phyloP scores from a whole-genome alignment of 768 basidiomycete genomes.

The Auriscalpium vulgare region DNA sequence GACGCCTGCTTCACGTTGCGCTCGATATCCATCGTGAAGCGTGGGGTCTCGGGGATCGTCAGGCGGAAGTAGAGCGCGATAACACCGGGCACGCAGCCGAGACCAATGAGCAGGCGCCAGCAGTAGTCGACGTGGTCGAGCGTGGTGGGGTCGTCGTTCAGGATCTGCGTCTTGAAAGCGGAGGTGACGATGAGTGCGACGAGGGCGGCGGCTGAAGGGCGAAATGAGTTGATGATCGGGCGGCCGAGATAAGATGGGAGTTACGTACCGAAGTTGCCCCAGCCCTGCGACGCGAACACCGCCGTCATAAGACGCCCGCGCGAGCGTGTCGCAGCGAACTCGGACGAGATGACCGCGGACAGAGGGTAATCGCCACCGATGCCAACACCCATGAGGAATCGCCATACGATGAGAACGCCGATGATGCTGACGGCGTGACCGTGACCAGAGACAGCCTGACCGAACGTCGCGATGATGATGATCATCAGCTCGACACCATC shows the following conservation, averaged over 20 bases:
- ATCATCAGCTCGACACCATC: slow-evolving; percentile 73
- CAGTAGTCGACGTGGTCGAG: slow-evolving; percentile 56
- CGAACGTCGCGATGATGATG: slow-evolving; percentile 75
- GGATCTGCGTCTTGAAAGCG: slow-evolving; percentile 58
- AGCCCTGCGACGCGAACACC: slow-evolving; percentile 81
- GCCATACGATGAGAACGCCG: slow-evolving; percentile 76
- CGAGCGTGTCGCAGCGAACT: slow-evolving; percentile 71
- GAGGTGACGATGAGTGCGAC: slow-evolving; percentile 54
- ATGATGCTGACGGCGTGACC: slow-evolving; percentile 63
- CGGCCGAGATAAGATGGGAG: background rate
- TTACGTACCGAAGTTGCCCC: slow-evolving; percentile 69
- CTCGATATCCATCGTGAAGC: slow-evolving; percentile 89
- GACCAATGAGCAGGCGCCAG: slow-evolving; percentile 85
- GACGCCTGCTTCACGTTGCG: slow-evolving; percentile 71
- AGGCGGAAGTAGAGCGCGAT: slow-evolving; percentile 88
- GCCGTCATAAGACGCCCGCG: slow-evolving; percentile 87
- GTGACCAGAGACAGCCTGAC: slow-evolving; percentile 65
- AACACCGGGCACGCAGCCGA: slow-evolving; percentile 75
- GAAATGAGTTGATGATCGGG: background rate
- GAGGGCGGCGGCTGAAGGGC: slow-evolving; percentile 47
- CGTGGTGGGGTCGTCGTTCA: slow-evolving; percentile 34
- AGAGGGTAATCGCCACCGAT: slow-evolving; percentile 89
- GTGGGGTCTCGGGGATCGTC: slow-evolving; percentile 88
- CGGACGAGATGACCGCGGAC: slow-evolving; percentile 79
- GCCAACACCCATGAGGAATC: slow-evolving; percentile 75